Base-by-base conservation (phyloP, 2,329 filamentous ascomycete species). In the Aureobasidium sp. region DNA sequence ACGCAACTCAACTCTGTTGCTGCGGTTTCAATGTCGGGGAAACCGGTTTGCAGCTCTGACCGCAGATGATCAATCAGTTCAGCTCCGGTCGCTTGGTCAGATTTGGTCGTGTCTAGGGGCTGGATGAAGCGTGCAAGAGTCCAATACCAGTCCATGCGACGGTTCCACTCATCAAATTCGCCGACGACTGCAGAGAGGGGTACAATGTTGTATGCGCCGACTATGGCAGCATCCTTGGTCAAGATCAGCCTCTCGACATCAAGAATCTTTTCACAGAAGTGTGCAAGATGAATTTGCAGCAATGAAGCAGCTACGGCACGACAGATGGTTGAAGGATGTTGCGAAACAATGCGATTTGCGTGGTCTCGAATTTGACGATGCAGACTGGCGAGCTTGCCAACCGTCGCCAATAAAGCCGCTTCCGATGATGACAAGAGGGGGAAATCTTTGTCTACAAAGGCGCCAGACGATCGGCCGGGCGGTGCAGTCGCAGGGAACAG, bases 201-300 rank as follows among this genome's bases (percentile, higher is more conserved):
- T 24, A 97, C 93, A 65, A 96, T 95, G 64, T 93, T 88, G 72
- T 97, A 96, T 0, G 90, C 93, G 45, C 93, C 93, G 1, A 97
- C 93, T 63, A 90, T 84, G 7, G 79, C 83, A 2, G 91, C 82
- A 77, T 97, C 91, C 68, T 85, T 84, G 49, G 81, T 82, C 56
- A 97, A 76, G 29, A 99, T 89, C 14, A 82, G 82, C 62, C 82
- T 83, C 75, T 99, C 94, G 4, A 97, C 90, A 60, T 91, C 85
- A 9, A 97, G 78, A 5, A 97, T 86, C 71, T 91, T 91, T 48
- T 82, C 81, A 72, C 95, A 91, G 67, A 97, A 97, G 11, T 82
- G 82, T 7, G 85, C 84, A 5, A 99, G 82, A 67, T 97, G 90
- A 33, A 83, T 79, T 1, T 88, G 84, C 27, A 83, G 81, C 61